Base-by-base conservation (phyloP, 768 basidiomycete genomes). In the Auricularia sp. region DNA sequence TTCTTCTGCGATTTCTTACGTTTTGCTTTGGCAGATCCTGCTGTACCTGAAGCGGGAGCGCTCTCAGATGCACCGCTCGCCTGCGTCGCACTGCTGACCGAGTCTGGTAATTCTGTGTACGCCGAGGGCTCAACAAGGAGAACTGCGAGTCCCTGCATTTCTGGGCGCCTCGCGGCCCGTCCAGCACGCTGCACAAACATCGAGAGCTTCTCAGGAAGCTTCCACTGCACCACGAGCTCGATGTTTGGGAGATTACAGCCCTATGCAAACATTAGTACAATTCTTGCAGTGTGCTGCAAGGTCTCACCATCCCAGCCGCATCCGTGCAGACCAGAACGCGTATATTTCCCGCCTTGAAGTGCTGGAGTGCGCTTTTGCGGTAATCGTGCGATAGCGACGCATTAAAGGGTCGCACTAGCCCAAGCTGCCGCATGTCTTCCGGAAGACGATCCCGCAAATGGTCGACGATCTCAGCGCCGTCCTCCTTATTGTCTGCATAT, bases 281-380 rank as follows among this genome's bases (percentile, higher is more conserved):
- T 4, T 43, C 16, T 8, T 7, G 34, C 44, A 1, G 16, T n/a
- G 34, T 34, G 21, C 36, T 12, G 23, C 3, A 61, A 61, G 36
- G 36, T 42, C 73, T 23, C 65, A 76, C 77, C 76, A 78, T 78
- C 23, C 76, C 76, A 3, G 74, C 74, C 0, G 72, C 76, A 54
- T 78, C 75, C 12, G 77, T 77, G 12, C 74, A 70, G 6, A 77
- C 64, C 3, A 77, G 66, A 29, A 75, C 64, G 34, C 63, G 68
- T 0, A 69, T 70, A 11, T 68, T 67, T 0, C 75, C 73, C 47
- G 67, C 21, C 2, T 66, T 42, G 66, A 73, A 77, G 3, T 62
- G 16, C 23, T 64, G 58, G 71, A 77, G 71, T 8, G 68, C 66
- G 47, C 18, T 51, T 16, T 51, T 51, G 47, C 47, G 47, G 47